phyloP scores from a whole-genome alignment of 345 rosid genomes.

The Gossypium sturtianum region DNA sequence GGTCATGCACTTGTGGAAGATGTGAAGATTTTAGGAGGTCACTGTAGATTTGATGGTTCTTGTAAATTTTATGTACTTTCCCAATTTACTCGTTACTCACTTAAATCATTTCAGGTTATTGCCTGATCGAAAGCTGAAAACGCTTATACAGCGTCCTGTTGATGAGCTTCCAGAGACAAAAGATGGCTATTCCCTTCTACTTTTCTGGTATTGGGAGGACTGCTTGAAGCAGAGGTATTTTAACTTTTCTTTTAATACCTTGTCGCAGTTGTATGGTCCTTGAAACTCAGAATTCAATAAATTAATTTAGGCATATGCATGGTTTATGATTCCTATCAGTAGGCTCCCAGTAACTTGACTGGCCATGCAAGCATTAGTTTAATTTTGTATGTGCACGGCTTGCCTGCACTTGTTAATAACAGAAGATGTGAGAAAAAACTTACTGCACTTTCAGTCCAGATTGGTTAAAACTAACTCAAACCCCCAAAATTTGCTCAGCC shows the following conservation, averaged over 20 bases:
- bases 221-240: constrained; percentile 82
- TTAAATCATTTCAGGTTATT: constrained; percentile 43
- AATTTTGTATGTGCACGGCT: background rate
- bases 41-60: background rate
- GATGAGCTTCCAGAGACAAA: constrained; percentile 67
- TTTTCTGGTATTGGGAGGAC: constrained; percentile 99
- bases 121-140: constrained; percentile 92
- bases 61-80: constrained; percentile 1
- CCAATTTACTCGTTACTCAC: background rate
- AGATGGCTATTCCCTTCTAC: constrained; percentile 88
- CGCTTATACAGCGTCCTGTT: constrained; percentile 74
- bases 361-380: background rate
- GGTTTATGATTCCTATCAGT: background rate
- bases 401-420: background rate
- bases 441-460: background rate
- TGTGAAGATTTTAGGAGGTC: too few relatives aligned
- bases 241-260: background rate
- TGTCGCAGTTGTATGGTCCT: background rate
- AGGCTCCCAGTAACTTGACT: background rate
- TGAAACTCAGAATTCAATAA: background rate
- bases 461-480: background rate
- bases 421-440: background rate
- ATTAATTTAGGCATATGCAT: background rate
- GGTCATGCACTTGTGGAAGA: too few relatives aligned
- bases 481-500: background rate